Base-by-base conservation (phyloP, 2,329 filamentous ascomycete genomes). In the Hymenoscyphus repandus region DNA sequence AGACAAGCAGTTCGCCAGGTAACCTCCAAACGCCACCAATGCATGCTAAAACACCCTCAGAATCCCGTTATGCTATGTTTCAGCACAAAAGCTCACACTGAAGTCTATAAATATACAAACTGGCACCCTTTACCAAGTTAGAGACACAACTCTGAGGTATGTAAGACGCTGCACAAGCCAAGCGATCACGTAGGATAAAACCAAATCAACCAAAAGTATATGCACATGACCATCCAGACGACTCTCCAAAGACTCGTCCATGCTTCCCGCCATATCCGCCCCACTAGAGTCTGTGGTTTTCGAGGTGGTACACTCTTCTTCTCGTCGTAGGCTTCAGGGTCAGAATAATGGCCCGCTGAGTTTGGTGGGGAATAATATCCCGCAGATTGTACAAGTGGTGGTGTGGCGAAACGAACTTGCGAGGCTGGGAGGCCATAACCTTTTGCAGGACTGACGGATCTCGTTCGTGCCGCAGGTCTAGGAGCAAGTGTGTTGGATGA, bases 141-240 rank as follows among this genome's bases (percentile, higher is more conserved):
- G n/a, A n/a, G 22, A 27, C 7, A 4, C 22, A 27, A 27, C 22
- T 7, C 22, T 27, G 22, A 27, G 22, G 22, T 27, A 27, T 27
- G 22, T 7, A 27, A 27, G 22, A 27, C 22, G 22, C 22, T 27
- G 7, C 4, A 7, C 22, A 4, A 27, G 4, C 22, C 22, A 4
- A 27, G 4, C 22, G 4, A 27, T 50, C 36, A 51, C 13, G n/a
- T 34, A 31, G 50, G 50, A 22, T 47, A 52, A 37, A 52, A 75
- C 70, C 78, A 81, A 50, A 84, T 74, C 59, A 92, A 69, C 70
- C 82, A 88, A 30, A 74, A 73, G 74, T 87, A 93, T 66, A 83
- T 82, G 12, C 72, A 57, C 40, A 83, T 66, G 17, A 80, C 81
- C 66, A 87, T 77, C 74, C 78, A 80, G 5, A 74, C 74, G 3